phyloP scores from a whole-genome alignment of 139 green algal genomes.

The Spirogloea muscicola region DNA sequence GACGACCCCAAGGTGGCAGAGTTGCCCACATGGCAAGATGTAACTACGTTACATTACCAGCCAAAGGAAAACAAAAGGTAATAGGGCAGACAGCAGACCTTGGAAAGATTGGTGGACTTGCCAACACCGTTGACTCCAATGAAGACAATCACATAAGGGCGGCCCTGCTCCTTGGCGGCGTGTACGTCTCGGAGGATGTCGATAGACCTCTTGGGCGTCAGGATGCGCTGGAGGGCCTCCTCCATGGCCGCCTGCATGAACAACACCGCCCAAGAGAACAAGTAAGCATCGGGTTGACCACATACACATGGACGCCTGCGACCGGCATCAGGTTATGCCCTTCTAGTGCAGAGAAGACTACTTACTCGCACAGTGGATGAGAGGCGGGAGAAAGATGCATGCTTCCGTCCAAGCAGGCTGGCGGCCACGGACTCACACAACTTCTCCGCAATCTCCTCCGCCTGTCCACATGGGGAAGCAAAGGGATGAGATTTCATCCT shows the following conservation, averaged over 20 bases:
- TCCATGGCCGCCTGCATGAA: constrained; percentile 52
- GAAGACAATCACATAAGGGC: constrained; percentile 94
- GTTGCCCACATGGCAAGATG: no score
- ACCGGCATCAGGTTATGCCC: no score
- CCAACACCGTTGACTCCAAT: constrained; percentile 98
- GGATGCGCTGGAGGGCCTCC: constrained; percentile 46
- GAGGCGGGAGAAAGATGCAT: constrained; percentile 80
- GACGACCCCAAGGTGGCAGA: no score
- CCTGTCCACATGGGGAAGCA: constrained; percentile 32
- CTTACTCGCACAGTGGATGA: constrained; percentile 46
- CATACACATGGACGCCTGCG: no score
- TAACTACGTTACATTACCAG: no score
- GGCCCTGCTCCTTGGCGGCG: constrained; percentile 57
- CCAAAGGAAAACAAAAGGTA: no score
- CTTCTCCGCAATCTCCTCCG: constrained; percentile 89
- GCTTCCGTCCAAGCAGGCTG: constrained; percentile 77
- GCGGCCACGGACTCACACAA: constrained; percentile 69
- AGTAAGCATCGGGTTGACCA: no score
- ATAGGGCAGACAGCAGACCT: no score
- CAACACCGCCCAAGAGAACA: no score
- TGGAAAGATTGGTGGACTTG: constrained; percentile 98
- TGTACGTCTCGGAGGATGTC: constrained; percentile 74
- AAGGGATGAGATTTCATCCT: not conserved
- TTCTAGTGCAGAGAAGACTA: no score
- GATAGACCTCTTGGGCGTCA: constrained; percentile 56